These are phyloP conservation scores for Agaricus sinodeliciosus DNA, from an alignment of 768 basidiomycete species.

Conservation along the genomic window DNA sequence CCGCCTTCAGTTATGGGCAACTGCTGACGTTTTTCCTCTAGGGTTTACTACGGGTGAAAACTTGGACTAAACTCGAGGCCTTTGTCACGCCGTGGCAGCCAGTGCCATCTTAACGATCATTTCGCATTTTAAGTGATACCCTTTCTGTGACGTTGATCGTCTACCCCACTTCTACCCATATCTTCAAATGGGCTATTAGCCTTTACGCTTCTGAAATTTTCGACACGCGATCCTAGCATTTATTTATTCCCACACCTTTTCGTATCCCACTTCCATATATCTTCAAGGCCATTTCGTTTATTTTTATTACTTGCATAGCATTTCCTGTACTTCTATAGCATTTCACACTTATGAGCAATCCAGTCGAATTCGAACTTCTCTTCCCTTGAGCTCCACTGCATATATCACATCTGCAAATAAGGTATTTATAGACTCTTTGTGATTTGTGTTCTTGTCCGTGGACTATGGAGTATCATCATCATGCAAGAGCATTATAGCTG, in stretches of 20 bases:
- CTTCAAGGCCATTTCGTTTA: background rate
- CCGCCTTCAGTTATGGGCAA: background rate
- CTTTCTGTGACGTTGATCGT: constrained; percentile 6
- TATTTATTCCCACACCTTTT: background rate
- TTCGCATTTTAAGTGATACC: constrained; percentile 2
- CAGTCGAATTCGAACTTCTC: no score
- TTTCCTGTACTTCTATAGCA: no score
- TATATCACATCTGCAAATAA: no score
- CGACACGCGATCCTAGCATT: background rate
- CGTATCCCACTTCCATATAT: no score
- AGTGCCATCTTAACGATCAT: background rate
- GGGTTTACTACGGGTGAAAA: constrained; percentile 7
- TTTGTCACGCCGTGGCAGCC: background rate
- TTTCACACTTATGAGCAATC: no score
- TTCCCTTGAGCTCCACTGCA: no score
- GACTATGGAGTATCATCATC: no score
- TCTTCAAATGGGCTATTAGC: background rate
- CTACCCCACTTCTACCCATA: background rate
- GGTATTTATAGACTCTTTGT: no score
- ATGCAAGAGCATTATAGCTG: no score
- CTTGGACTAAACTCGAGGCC: background rate
- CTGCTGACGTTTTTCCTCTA: background rate
- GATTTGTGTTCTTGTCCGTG: no score
- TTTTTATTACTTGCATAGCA: background rate
- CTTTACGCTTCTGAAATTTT: background rate